A percentile compares a stretch with the other conserved stretches of the same genome.
phyloP scores from a whole-genome alignment of 2,329 filamentous ascomycete genomes.

The Capronia americana region DNA sequence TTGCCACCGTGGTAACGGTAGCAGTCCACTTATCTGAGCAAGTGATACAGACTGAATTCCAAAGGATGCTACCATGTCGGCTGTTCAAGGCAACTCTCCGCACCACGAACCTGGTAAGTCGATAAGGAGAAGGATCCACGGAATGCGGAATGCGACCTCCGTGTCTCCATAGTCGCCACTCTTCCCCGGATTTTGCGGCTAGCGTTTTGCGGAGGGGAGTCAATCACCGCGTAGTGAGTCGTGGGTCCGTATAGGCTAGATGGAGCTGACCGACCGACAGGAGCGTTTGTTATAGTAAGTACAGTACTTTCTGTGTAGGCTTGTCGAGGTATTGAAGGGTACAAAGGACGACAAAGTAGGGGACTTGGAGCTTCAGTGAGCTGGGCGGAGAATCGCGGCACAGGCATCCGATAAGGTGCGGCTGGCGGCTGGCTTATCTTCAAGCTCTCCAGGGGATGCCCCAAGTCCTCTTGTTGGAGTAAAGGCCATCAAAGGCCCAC shows the following conservation, averaged over 20 bases:
- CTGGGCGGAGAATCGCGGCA: slow-evolving; percentile 1
- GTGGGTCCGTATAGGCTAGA: not conserved
- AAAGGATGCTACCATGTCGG: slow-evolving; percentile 6
- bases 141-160: slow-evolving; percentile 22
- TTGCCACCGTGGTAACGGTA: slow-evolving; percentile 24
- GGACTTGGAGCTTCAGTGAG: not conserved
- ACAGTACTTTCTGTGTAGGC: not conserved
- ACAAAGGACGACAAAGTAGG: not conserved
- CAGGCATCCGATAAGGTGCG: not conserved
- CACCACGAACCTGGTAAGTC: not conserved
- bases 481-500: not conserved
- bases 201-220: not conserved
- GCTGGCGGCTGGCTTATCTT: not conserved
- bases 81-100: slow-evolving; percentile 4
- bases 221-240: not conserved
- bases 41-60: slow-evolving; percentile 12
- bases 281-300: not conserved
- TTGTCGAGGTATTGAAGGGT: not conserved
- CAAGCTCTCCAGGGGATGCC: not conserved
- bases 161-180: slow-evolving; percentile 9
- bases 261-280: not conserved
- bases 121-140: slow-evolving; percentile 21
- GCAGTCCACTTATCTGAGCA: slow-evolving; percentile 24
- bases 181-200: slow-evolving; percentile 20
- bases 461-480: too few species aligned